Evolutionary conservation across 306 rosid species (phyloP), one percentile per base, ranked within the genome.

Genomic region (Mimosa bimucronata): DNA sequence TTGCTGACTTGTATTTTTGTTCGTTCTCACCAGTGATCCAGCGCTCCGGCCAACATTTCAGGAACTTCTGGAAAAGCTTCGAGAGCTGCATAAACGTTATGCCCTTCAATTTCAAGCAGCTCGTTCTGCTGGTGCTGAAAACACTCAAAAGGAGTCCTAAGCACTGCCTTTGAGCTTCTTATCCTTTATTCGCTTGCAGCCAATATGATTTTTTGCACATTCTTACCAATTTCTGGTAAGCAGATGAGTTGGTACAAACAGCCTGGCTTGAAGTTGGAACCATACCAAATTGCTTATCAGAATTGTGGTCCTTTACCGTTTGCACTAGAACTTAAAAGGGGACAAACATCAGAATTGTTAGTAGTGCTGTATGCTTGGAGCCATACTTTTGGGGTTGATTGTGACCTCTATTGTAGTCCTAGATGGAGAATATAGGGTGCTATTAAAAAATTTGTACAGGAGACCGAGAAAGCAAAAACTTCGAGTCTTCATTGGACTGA

Each of bases 41-140:
- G 77, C 97, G 52, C 21, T 65, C 81, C 87, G 99, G 58, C 97
- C 99, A 70, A 84, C 98, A 42, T 96, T 96, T 74, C 98, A 88
- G 74, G 97, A 86, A 82, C 87, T 96, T 82, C 86, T 93, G 48
- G 97, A 91, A 73, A 89, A 60, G 85, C 87, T 96, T 7, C 83
- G 84, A 82, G 99, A 96, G 60, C 74, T 96, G 76, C 98, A 93
- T 68, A 88, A 88, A 75, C 85, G 71, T 70, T 89, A 81, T 71
- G 83, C 87, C 66, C 79, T 87, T 82, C 97, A 93, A 84, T 86
- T 89, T 83, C 98, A 96, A 62, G 98, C 98, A 48, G 88, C 89
- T 37, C 92, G 98, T 29, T 57, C 93, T 0, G 88, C 89, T 0
- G 75, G 85, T 12, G 88, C 83, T 55, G 98, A 93, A 84, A 86